Evolutionary conservation across 2,329 filamentous ascomycete genomes (phyloP).

Genomic region (Aspergillus pseudoviridinutans): DNA sequence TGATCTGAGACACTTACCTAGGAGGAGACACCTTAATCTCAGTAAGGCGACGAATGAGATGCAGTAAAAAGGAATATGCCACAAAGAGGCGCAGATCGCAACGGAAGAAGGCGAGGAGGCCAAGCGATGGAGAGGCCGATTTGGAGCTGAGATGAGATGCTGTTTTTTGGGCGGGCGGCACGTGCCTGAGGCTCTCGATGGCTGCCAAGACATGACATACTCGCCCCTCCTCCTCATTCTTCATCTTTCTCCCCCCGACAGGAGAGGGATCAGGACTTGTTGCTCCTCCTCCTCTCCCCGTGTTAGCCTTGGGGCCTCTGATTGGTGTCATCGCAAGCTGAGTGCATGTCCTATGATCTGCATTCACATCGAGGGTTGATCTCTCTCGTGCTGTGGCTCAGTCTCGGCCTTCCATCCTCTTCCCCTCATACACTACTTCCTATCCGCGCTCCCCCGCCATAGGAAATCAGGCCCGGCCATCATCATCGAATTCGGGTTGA

Average conservation of each 20-base stretch:
- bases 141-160: slow-evolving; percentile 24
- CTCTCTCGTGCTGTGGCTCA: slow-evolving; percentile 11
- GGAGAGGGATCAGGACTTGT: slow-evolving; percentile 17
- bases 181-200: slow-evolving; percentile 22
- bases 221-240: slow-evolving; percentile 13
- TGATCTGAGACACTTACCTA: neutral
- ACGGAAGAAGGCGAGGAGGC: slow-evolving; percentile 5
- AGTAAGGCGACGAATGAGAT: slow-evolving; percentile 8
- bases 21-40: slow-evolving; percentile 1
- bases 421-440: neutral
- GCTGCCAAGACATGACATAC: slow-evolving; percentile 23
- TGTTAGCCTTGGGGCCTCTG: slow-evolving; percentile 14
- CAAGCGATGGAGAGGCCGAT: slow-evolving; percentile 16
- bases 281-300: slow-evolving; percentile 16
- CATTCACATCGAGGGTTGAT: neutral
- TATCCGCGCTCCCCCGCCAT: slow-evolving; percentile 6
- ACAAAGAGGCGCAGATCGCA: neutral
- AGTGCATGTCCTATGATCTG: neutral
- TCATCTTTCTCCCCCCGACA: slow-evolving; percentile 8
- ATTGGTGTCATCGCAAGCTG: neutral
- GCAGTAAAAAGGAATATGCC: slow-evolving; percentile 8
- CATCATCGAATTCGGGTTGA: slow-evolving; percentile 7
- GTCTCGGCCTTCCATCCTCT: slow-evolving; percentile 20
- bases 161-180: slow-evolving; percentile 25
- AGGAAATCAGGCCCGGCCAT: neutral